phyloP scores from a whole-genome alignment of 352 stramenopile genomes.

The Globisporangium heterothallicum region DNA sequence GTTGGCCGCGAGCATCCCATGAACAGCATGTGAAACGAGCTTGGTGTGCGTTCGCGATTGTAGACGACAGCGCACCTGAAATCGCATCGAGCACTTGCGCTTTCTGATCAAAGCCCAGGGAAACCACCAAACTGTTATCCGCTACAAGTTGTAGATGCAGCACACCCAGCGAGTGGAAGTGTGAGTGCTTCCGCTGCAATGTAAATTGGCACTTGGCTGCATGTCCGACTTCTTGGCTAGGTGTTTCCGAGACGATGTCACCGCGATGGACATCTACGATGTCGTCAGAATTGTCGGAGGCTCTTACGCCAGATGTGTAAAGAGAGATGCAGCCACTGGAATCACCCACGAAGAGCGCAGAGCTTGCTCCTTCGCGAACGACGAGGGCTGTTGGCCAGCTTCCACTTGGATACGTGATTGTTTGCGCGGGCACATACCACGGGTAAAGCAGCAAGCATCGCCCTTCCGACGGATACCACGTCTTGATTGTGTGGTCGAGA shows the following conservation, averaged over 20 bases:
- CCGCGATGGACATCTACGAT: background rate
- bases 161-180: conserved; percentile 66
- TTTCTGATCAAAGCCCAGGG: conserved; percentile 70
- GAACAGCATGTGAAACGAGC: conserved; percentile 51
- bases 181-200: conserved; percentile 51
- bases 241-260: background rate
- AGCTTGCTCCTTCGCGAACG: conserved; percentile 34
- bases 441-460: conserved; percentile 61
- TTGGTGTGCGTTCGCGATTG: conserved; percentile 41
- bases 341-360: conserved; percentile 58
- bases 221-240: conserved; percentile 9
- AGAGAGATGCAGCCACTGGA: conserved; percentile 54
- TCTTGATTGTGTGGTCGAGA: conserved; percentile 59
- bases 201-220: conserved; percentile 35
- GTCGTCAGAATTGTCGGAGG: conserved; percentile 7
- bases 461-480: conserved; percentile 54
- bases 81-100: conserved; percentile 66
- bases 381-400: conserved; percentile 57
- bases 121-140: conserved; percentile 70
- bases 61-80: conserved; percentile 45
- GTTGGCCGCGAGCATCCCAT: conserved; percentile 46
- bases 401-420: conserved; percentile 40
- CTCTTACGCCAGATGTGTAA: conserved; percentile 26
- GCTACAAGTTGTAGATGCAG: conserved; percentile 45
- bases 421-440: conserved; percentile 58